phyloP scores from a whole-genome alignment of 2,329 filamentous ascomycete species.

The Exserohilum rostratum region DNA sequence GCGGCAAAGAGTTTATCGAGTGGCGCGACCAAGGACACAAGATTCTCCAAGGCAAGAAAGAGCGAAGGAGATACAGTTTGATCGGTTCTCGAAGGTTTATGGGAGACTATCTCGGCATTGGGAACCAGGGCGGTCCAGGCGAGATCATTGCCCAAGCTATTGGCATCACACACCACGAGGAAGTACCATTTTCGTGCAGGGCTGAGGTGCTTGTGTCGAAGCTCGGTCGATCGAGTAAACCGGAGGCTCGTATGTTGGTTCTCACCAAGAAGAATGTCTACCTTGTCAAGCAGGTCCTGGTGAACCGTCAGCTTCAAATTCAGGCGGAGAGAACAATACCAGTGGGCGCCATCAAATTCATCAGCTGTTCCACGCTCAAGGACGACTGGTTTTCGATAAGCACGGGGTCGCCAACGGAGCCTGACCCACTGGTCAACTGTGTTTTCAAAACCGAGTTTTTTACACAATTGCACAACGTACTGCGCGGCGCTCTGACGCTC shows the following conservation, averaged over 20 bases:
- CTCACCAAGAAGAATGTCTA: slow-evolving; percentile 88
- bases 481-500: slow-evolving; percentile 80
- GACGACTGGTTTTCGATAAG: slow-evolving; percentile 98
- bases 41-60: slow-evolving; percentile 83
- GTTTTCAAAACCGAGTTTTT: slow-evolving; percentile 97
- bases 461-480: slow-evolving; percentile 81
- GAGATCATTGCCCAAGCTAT: slow-evolving; percentile 79
- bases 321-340: slow-evolving; percentile 80
- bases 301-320: slow-evolving; percentile 82
- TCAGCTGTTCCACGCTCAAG: slow-evolving; percentile 78
- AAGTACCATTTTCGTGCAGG: slow-evolving; percentile 85
- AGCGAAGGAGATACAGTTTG: slow-evolving; percentile 87
- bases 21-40: slow-evolving; percentile 86
- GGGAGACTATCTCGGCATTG: slow-evolving; percentile 92
- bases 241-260: slow-evolving; percentile 81
- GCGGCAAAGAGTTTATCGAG: slow-evolving; percentile 86
- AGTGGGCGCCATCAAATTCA: slow-evolving; percentile 84
- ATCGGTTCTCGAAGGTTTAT: slow-evolving; percentile 90
- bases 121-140: slow-evolving; percentile 78
- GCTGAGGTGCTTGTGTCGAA: slow-evolving; percentile 91
- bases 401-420: slow-evolving; percentile 85
- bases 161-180: slow-evolving; percentile 73
- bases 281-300: slow-evolving; percentile 81
- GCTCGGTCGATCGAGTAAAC: slow-evolving; percentile 94
- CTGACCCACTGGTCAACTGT: slow-evolving; percentile 92